Conservation (phyloP, 495 filamentous ascomycete genomes). For the Tuber aestivum region DNA sequence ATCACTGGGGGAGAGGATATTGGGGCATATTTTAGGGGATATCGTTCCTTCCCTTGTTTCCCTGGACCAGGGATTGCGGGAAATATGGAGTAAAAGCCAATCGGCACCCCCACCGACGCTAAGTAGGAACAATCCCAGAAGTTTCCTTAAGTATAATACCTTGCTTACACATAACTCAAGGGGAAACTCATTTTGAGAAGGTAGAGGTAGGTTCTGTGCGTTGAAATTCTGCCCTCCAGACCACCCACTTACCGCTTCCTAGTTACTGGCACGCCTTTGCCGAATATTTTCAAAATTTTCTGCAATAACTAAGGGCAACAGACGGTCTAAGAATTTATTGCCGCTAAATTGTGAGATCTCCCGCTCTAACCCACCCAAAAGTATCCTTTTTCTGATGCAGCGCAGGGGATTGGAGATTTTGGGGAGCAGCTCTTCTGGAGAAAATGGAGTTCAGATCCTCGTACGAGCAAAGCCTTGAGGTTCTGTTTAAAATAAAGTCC, state of each 20-base stretch:
- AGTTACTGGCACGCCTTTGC: neutral
- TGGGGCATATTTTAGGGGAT: neutral
- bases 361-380: neutral
- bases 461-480: conserved; percentile 11
- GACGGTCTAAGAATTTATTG: neutral
- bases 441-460: conserved; percentile 28
- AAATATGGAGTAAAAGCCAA: neutral
- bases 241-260: neutral
- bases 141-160: neutral
- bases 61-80: neutral
- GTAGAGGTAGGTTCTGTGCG: neutral
- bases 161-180: neutral
- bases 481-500: neutral
- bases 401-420: conserved; percentile 15
- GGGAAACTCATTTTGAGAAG: neutral
- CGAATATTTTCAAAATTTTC: neutral
- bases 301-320: neutral
- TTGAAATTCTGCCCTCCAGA: neutral
- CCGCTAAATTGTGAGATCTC: neutral
- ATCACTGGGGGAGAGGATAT: neutral
- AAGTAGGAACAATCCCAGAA: neutral
- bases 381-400: neutral
- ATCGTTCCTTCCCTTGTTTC: conserved; percentile 8
- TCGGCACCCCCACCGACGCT: neutral
- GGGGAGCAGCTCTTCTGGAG: conserved; percentile 12